Evolutionary conservation across 176 grass and related monocot species (phyloP), one percentile per base, ranked within the genome.

Genomic region (Carex myosuroides): DNA sequence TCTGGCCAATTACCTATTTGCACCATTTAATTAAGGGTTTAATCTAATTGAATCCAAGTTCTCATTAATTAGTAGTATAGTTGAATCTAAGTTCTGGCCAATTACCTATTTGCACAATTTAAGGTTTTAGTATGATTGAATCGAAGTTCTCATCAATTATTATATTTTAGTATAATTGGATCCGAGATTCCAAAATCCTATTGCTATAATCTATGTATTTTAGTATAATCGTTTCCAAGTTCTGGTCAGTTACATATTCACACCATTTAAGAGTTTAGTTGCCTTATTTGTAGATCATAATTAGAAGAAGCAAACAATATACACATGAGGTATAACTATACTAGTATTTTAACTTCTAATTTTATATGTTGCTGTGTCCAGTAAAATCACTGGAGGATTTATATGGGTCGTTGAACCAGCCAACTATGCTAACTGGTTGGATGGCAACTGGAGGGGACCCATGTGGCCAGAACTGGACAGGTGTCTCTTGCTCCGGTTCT

Each of bases 401-500:
- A 0, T 82, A 82, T 64, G 60, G 80, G 66, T 79, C 37, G 56
- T 57, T 85, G 58, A 64, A 78, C 57, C 70, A 61, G 29, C 61
- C 52, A 52, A 53, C 30, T 48, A 70, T 32, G 35, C 20, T 85
- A 26, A 77, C 57, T 65, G 84, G 84, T 72, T 85, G 83, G 83
- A 78, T 26, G 13, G 26, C 53, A 60, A 64, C 83, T 63, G 70
- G 83, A 85, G 83, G 83, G 83, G 83, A 82, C 61, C 79, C 79
- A 44, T 82, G 79, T 24, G 60, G 60, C 12, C 58, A 73, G 54
- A 76, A 71, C 65, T 87, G 85, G 85, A 87, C 32, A 46, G 94
- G 91, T 17, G 80, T 96, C 77, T 82, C 82, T 89, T 96, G 91
- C 89, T 85, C 88, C 52, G 89, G 84, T 50, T 86, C 87, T 1